These are phyloP conservation scores for Backusella australiensis DNA, from an alignment of 192 early-diverging fungal genomes.

Conservation along the genomic window DNA sequence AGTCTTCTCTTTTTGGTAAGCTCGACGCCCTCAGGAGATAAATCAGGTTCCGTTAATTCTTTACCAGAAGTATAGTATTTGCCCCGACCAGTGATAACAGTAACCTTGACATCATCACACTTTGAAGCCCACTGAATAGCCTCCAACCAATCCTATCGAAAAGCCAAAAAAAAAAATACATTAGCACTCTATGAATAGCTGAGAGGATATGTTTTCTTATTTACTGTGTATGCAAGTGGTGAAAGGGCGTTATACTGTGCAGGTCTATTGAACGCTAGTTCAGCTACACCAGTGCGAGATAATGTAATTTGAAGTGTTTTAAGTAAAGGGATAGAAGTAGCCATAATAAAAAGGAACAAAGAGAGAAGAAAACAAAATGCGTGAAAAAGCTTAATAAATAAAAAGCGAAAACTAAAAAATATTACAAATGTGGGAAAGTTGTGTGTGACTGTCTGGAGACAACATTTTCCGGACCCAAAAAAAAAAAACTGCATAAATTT, in stretches of 20 bases:
- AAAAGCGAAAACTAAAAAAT: neutral
- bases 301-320: conserved; percentile 45
- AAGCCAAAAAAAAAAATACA: neutral
- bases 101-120: conserved; percentile 47
- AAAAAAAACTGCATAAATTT: neutral
- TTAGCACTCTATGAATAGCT: neutral
- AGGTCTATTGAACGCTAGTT: conserved; percentile 64
- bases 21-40: neutral
- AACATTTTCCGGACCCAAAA: neutral
- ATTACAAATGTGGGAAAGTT: conserved; percentile 3
- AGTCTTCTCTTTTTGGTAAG: neutral
- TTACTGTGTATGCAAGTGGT: conserved; percentile 47
- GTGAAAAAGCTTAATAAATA: neutral
- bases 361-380: neutral
- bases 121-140: conserved; percentile 56
- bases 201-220: neutral
- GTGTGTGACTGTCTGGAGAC: neutral
- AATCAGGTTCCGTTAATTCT: conserved; percentile 42
- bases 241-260: conserved; percentile 57
- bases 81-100: conserved; percentile 64
- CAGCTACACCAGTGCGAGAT: conserved; percentile 53
- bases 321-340: conserved; percentile 33
- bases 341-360: neutral
- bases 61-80: conserved; percentile 66
- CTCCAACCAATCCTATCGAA: conserved; percentile 49